These are phyloP conservation scores for Pezicula neosporulosa DNA, from an alignment of 2,329 filamentous ascomycete genomes.

Conservation along the genomic window DNA sequence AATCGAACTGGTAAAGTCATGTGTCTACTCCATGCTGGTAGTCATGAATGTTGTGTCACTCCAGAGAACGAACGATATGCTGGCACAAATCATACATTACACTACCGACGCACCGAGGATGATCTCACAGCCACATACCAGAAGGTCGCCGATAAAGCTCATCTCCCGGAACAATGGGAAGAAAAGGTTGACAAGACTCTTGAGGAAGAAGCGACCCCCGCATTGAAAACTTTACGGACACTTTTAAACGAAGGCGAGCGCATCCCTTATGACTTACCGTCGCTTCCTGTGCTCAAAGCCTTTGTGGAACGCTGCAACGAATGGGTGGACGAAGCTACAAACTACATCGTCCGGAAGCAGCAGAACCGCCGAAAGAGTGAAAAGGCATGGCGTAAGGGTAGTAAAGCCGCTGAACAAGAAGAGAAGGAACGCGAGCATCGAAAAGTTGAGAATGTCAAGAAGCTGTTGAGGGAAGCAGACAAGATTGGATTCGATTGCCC, in stretches of 20 bases:
- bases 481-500: slow-evolving; percentile 89
- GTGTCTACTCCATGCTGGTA: slow-evolving; percentile 79
- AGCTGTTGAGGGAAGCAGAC: slow-evolving; percentile 79
- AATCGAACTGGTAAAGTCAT: slow-evolving; percentile 75
- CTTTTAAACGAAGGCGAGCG: slow-evolving; percentile 92
- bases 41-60: slow-evolving; percentile 74
- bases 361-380: slow-evolving; percentile 96
- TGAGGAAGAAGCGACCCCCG: slow-evolving; percentile 78
- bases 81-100: slow-evolving; percentile 68
- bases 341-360: slow-evolving; percentile 95
- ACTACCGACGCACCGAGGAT: slow-evolving; percentile 74
- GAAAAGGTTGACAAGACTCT: slow-evolving; percentile 84
- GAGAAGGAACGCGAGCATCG: slow-evolving; percentile 81
- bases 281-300: slow-evolving; percentile 74
- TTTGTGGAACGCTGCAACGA: slow-evolving; percentile 97
- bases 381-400: slow-evolving; percentile 74
- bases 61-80: slow-evolving; percentile 63
- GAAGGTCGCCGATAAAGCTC: slow-evolving; percentile 83
- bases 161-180: slow-evolving; percentile 82
- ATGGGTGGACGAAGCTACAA: slow-evolving; percentile 95
- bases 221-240: slow-evolving; percentile 79
- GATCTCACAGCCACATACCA: slow-evolving; percentile 62
- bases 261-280: slow-evolving; percentile 85
- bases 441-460: slow-evolving; percentile 83
- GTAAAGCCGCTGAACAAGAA: slow-evolving; percentile 77